Evolutionary conservation across 2,329 filamentous ascomycete species (phyloP), one percentile per base, ranked within the genome.

Genomic region (Sporothrix euskadiensis): DNA sequence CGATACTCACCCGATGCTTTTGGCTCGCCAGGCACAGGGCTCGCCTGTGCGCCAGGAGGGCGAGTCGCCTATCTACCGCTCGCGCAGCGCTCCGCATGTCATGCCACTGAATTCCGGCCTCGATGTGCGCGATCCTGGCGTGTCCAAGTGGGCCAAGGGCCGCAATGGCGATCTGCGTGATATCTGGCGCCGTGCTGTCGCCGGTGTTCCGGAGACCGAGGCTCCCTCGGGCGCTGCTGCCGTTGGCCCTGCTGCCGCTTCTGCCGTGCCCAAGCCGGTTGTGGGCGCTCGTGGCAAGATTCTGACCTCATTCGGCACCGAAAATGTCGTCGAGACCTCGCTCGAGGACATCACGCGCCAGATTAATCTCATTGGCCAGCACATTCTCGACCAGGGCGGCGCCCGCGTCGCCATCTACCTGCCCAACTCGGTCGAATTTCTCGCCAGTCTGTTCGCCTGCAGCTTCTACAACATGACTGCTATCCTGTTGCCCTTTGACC

Each of bases 161-260:
- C 90, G 92, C 73, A 91, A 97, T 81, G 96, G 96, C 61, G 95
- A 99, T 78, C 84, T 99, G 76, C 88, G 95, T 72, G 95, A 99
- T 82, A 86, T 99, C 73, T 99, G 96, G 96, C 89, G 91, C 76
- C 88, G 88, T 79, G 92, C 90, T 57, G 85, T 90, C 10, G 85
- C 85, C 72, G 93, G 93, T 69, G 84, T 88, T 9, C 82, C 87
- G 19, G 88, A 90, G 73, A 88, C 90, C 49, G 88, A 90, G 63
- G 91, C 90, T 44, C 41, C 71, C 14, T n/a, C 61, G 14, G 52
- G 57, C 4, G 35, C 47, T 4, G 56, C 57, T 1, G 26, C 30
- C 2, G 68, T 56, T 4, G 41, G 35, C 8, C 39, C 57, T 30
- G 72, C 73, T 32, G 57, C 72, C 6, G 61, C 35, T 3, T 26